phyloP scores from a whole-genome alignment of 805 yeast genomes.

The Hanseniaspora valbyensis region DNA sequence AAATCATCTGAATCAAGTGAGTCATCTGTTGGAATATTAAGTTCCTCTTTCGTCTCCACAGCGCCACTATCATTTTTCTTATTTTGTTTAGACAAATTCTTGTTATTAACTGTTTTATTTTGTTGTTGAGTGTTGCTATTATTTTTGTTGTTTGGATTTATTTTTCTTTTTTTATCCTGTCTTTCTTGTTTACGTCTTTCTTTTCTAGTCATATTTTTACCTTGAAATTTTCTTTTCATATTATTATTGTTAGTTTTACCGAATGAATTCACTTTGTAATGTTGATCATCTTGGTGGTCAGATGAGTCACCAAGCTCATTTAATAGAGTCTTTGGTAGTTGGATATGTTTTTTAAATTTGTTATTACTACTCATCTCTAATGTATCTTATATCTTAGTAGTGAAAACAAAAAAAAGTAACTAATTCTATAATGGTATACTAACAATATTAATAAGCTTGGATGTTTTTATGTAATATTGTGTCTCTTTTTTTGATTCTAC shows the following conservation, averaged over 20 bases:
- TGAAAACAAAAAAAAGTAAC: background rate
- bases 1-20: slow-evolving; percentile 16
- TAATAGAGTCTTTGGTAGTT: slow-evolving; percentile 35
- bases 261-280: slow-evolving; percentile 36
- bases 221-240: slow-evolving; percentile 30
- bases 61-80: slow-evolving; percentile 13
- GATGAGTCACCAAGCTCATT: slow-evolving; percentile 38
- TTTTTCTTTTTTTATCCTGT: slow-evolving; percentile 17
- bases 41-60: background rate
- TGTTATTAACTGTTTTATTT: slow-evolving; percentile 10
- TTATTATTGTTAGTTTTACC: slow-evolving; percentile 24
- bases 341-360: slow-evolving; percentile 23
- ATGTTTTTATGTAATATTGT: no score
- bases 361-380: background rate
- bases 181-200: slow-evolving; percentile 36
- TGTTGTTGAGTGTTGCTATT: slow-evolving; percentile 16
- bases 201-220: slow-evolving; percentile 30
- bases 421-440: no score
- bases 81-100: background rate
- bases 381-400: background rate
- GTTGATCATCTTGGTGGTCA: slow-evolving; percentile 38
- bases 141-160: slow-evolving; percentile 30
- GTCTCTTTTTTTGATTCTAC: no score
- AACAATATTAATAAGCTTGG: no score
- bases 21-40: slow-evolving; percentile 14